Percentiles rank a stretch among this genome's conserved stretches.
These are phyloP conservation scores for Nigrospora oryzae DNA, from an alignment of 2,329 filamentous ascomycete species.

Conservation along the genomic window DNA sequence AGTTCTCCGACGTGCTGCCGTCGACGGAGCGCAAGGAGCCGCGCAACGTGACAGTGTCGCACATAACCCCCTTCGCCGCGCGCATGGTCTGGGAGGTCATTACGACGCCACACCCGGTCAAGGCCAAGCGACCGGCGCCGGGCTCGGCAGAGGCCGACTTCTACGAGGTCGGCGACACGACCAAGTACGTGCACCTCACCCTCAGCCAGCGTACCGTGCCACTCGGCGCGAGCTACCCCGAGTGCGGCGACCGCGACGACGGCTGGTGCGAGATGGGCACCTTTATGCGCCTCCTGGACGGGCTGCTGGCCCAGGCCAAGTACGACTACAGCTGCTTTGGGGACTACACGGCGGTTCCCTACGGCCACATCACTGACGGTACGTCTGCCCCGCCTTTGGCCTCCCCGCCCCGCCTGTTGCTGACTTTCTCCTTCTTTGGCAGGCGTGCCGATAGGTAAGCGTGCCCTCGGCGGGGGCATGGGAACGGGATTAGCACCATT, in stretches of 20 bases:
- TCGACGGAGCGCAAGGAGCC: conserved; percentile 43
- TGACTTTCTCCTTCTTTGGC: background rate
- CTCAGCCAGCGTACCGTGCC: conserved; percentile 68
- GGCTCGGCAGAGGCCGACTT: conserved; percentile 44
- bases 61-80: conserved; percentile 64
- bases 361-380: background rate
- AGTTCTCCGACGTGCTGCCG: conserved; percentile 56
- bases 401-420: background rate
- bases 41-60: conserved; percentile 57
- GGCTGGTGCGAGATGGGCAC: conserved; percentile 70
- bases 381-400: background rate
- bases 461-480: conserved; percentile 2
- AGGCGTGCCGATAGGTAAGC: conserved; percentile 1
- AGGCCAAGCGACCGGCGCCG: conserved; percentile 32
- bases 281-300: conserved; percentile 55
- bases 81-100: conserved; percentile 52
- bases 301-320: conserved; percentile 46
- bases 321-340: conserved; percentile 62
- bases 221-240: conserved; percentile 54
- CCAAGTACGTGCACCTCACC: conserved; percentile 65
- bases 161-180: conserved; percentile 37
- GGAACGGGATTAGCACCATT: background rate
- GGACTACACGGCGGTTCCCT: conserved; percentile 27
- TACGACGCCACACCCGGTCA: conserved; percentile 54
- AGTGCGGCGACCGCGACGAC: conserved; percentile 55